phyloP scores from a whole-genome alignment of 768 basidiomycete genomes.

The Coprinopsis strossmayeri region DNA sequence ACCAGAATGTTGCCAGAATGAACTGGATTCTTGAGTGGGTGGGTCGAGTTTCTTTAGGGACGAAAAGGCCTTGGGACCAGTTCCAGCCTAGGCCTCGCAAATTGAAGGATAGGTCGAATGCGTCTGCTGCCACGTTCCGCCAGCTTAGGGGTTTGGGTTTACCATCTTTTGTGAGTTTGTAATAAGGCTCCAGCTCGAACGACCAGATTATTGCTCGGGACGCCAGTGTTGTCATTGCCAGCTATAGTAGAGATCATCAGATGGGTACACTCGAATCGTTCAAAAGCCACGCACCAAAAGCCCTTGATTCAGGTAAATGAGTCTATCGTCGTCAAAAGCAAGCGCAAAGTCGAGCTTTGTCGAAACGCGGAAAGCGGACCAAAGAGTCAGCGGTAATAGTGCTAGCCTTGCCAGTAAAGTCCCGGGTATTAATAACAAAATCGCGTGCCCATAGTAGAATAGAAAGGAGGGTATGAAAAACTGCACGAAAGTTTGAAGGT shows the following conservation, averaged over 20 bases:
- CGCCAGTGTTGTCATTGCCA: constrained; percentile 28
- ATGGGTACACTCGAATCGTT: not conserved
- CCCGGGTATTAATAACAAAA: constrained; percentile 42
- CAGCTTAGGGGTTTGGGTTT: constrained; percentile 12
- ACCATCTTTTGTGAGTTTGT: constrained; percentile 5
- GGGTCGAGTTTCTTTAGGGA: constrained; percentile 37
- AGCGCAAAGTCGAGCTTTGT: constrained; percentile 38
- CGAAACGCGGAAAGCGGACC: constrained; percentile 33
- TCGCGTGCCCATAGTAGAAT: constrained; percentile 44
- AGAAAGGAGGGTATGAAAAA: constrained; percentile 35
- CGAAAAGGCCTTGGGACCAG: constrained; percentile 40
- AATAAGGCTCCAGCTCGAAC: constrained; percentile 27
- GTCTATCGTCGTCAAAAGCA: constrained; percentile 23
- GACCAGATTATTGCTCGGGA: constrained; percentile 37
- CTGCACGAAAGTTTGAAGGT: constrained; percentile 24
- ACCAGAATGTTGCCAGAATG: constrained; percentile 24
- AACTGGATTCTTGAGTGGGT: constrained; percentile 30
- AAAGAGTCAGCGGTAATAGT: constrained; percentile 43
- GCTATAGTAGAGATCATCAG: constrained; percentile 15
- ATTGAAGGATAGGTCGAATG: constrained; percentile 42
- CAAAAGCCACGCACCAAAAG: constrained; percentile 29
- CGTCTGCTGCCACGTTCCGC: constrained; percentile 27
- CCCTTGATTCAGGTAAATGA: constrained; percentile 38
- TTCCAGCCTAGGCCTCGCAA: constrained; percentile 58
- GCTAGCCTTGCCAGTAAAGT: constrained; percentile 38